A percentile compares a stretch with the other conserved stretches of the same genome.
These are phyloP conservation scores for Capsella rubella DNA, from an alignment of 441 rosid genomes.

Conservation along the genomic window DNA sequence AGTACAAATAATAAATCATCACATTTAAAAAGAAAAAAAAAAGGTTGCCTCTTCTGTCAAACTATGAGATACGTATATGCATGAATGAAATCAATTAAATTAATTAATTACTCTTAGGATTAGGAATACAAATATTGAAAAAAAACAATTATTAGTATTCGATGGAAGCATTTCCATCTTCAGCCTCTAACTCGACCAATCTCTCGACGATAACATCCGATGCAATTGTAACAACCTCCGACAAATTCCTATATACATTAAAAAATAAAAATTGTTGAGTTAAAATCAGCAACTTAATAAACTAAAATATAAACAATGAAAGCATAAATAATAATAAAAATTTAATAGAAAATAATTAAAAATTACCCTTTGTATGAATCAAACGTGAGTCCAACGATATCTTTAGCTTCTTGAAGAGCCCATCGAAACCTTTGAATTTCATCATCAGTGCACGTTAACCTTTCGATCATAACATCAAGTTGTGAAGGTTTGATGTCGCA, in stretches of 20 bases:
- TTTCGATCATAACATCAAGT: slow-evolving; percentile 52
- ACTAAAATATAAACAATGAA: neutral
- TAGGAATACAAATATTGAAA: neutral
- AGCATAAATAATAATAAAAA: neutral
- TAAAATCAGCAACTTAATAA: neutral
- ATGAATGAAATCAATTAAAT: slow-evolving; percentile 35
- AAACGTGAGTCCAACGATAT: slow-evolving; percentile 66
- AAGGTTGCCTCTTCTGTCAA: slow-evolving; percentile 26
- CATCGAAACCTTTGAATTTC: slow-evolving; percentile 58
- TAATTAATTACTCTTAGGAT: neutral
- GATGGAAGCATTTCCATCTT: slow-evolving; percentile 17
- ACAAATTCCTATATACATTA: slow-evolving; percentile 56
- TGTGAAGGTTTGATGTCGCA: slow-evolving; percentile 78
- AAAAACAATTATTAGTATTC: too few species aligned
- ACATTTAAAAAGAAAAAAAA: neutral
- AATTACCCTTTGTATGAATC: slow-evolving; percentile 73
- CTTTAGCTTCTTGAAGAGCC: slow-evolving; percentile 81
- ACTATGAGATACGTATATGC: slow-evolving; percentile 30
- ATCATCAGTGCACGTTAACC: slow-evolving; percentile 39
- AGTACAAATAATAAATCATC: slow-evolving; percentile 15
- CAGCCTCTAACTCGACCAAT: slow-evolving; percentile 61
- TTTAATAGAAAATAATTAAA: neutral
- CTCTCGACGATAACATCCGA: slow-evolving; percentile 70
- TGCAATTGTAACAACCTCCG: slow-evolving; percentile 68
- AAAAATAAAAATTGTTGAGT: neutral